Evolutionary conservation across 2,329 filamentous ascomycete species (phyloP).

Genomic region (Tolypocladium nubicola): DNA sequence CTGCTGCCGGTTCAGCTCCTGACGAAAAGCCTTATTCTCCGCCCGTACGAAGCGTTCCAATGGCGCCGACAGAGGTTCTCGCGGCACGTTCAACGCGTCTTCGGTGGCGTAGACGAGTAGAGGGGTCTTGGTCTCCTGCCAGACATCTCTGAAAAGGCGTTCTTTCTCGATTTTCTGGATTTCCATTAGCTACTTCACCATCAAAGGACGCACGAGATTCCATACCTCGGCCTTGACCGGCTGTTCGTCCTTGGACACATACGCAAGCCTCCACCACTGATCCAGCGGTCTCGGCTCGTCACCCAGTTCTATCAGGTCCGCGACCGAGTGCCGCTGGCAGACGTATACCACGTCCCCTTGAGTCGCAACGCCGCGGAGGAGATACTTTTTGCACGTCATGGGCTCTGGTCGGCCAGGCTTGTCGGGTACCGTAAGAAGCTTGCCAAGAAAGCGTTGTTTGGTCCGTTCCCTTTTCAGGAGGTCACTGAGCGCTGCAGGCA

Average conservation of each 20-base stretch:
- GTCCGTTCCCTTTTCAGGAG: constrained; percentile 17
- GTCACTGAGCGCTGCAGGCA: constrained; percentile 14
- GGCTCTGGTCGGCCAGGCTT: constrained; percentile 24
- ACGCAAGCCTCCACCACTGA: constrained; percentile 47
- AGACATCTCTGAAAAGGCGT: constrained; percentile 33
- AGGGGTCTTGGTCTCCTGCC: constrained; percentile 35
- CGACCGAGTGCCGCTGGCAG: constrained; percentile 31
- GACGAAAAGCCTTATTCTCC: constrained; percentile 41
- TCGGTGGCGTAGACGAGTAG: constrained; percentile 45
- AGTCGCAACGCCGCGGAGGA: constrained; percentile 40
- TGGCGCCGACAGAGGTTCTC: constrained; percentile 24
- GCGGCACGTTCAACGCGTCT: constrained; percentile 26
- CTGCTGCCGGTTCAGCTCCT: constrained; percentile 34
- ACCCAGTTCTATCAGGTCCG: constrained; percentile 31
- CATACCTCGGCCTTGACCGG: constrained; percentile 40
- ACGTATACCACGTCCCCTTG: constrained; percentile 37
- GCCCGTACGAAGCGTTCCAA: constrained; percentile 35
- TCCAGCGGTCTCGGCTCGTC: constrained; percentile 23
- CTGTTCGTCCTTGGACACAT: constrained; percentile 23
- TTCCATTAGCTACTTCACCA: too few relatives aligned
- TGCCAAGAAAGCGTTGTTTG: constrained; percentile 27
- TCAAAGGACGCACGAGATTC: neutral
- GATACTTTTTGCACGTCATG: constrained; percentile 33
- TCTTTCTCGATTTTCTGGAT: constrained; percentile 35
- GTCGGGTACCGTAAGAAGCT: constrained; percentile 26